Evolutionary conservation across 2,329 filamentous ascomycete species (phyloP).

Genomic region (Xylariaceae sp.): DNA sequence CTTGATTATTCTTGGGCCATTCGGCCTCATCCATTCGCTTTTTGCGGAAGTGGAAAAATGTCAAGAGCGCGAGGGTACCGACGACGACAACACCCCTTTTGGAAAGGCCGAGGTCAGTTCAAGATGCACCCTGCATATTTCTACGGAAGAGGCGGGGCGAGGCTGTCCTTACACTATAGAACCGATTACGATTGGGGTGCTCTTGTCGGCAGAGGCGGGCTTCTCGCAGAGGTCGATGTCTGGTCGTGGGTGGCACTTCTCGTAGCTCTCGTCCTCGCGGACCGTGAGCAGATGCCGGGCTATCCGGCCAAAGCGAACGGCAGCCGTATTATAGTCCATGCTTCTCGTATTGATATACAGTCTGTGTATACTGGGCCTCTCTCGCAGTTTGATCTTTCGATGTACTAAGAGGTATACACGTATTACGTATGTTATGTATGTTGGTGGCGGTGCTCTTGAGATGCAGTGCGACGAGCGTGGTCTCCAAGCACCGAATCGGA

Average conservation of each 20-base stretch:
- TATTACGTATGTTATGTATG: no score
- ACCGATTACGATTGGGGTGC: conserved; percentile 22
- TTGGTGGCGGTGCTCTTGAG: no score
- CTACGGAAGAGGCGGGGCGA: no score
- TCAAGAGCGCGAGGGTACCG: conserved; percentile 16
- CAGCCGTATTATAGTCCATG: conserved; percentile 13
- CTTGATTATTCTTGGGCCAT: conserved; percentile 28
- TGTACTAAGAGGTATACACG: no score
- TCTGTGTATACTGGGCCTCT: neutral
- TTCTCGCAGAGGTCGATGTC: conserved; percentile 29
- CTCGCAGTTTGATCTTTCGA: no score
- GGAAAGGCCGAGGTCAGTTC: conserved; percentile 3
- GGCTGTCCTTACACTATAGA: conserved; percentile 25
- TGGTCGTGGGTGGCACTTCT: conserved; percentile 23
- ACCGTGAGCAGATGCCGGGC: conserved; percentile 15
- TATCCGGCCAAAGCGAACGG: conserved; percentile 15
- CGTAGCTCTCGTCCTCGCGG: conserved; percentile 14
- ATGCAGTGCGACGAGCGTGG: no score
- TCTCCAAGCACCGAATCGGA: no score
- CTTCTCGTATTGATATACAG: neutral
- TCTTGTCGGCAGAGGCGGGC: conserved; percentile 16
- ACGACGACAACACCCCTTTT: conserved; percentile 22
- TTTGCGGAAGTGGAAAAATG: conserved; percentile 24
- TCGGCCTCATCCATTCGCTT: conserved; percentile 23
- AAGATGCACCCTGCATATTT: no score